Percentiles rank a stretch among this genome's conserved stretches.
Evolutionary conservation across 257 asterid species (phyloP).

Genomic region (Solanum chiquidenum): DNA sequence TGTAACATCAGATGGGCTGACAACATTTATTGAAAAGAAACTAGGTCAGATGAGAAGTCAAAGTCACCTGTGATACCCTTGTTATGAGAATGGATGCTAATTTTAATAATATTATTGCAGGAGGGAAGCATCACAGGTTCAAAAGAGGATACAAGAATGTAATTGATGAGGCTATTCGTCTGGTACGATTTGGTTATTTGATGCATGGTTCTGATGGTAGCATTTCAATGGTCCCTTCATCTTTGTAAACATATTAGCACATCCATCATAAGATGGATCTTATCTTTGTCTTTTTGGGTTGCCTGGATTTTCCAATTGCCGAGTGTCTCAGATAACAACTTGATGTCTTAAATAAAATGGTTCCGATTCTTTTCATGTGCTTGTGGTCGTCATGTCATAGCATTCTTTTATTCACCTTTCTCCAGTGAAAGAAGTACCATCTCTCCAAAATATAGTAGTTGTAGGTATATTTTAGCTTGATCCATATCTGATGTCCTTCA

Average conservation of each 20-base stretch:
- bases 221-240: neutral
- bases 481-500: neutral
- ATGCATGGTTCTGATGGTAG: neutral
- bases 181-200: slow-evolving; percentile 41
- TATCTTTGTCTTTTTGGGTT: neutral
- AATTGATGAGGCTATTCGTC: slow-evolving; percentile 91
- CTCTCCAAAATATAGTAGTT: neutral
- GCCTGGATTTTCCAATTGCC: neutral
- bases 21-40: slow-evolving; percentile 83
- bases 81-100: neutral
- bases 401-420: neutral
- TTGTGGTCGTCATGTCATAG: neutral
- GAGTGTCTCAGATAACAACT: neutral
- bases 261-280: neutral
- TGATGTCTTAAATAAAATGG: neutral
- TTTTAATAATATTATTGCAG: slow-evolving; percentile 27
- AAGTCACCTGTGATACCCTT: slow-evolving; percentile 5
- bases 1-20: slow-evolving; percentile 97
- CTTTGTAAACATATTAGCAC: neutral
- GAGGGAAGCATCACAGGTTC: slow-evolving; percentile 93
- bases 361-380: neutral
- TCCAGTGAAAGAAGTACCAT: neutral
- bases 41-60: slow-evolving; percentile 47
- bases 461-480: neutral
- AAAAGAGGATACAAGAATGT: slow-evolving; percentile 99